A percentile compares a stretch with the other conserved stretches of the same genome.
Conservation (phyloP, 75 land plant species). For the Pinus tabuliformis region DNA sequence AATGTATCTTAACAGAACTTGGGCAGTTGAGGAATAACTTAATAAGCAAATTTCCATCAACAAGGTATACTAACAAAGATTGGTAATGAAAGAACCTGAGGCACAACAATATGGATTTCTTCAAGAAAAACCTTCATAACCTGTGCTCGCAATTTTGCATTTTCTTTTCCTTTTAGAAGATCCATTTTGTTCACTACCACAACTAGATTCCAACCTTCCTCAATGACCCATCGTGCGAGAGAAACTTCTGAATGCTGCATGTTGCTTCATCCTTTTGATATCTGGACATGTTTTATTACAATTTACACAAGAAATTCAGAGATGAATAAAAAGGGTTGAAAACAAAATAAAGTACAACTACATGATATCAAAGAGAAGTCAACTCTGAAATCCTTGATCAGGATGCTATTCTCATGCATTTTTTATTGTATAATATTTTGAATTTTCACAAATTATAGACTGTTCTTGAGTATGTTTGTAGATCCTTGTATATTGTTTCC, state of each 20-base stretch:
- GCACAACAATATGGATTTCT: conserved; percentile 84
- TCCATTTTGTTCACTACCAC: conserved; percentile 99
- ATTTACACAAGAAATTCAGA: neutral
- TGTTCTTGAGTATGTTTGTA: neutral
- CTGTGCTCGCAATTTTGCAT: conserved; percentile 47
- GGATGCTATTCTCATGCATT: no score
- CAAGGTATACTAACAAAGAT: neutral
- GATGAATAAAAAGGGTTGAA: neutral
- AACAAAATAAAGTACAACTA: no score
- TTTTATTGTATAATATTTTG: no score
- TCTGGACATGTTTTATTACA: conserved; percentile 30
- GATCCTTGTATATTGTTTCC: neutral
- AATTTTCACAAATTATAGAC: neutral
- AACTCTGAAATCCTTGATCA: no score
- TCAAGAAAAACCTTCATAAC: conserved; percentile 80
- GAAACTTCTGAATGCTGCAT: conserved; percentile 95
- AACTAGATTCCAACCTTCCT: conserved; percentile 93
- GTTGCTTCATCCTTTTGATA: conserved; percentile 65
- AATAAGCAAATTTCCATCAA: no score
- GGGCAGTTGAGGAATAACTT: no score
- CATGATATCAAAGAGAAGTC: no score
- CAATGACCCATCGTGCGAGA: conserved; percentile 81
- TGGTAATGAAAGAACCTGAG: conserved; percentile 62
- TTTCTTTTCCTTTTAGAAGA: conserved; percentile 67
- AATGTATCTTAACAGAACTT: no score